Percentiles rank a stretch among this genome's conserved stretches.
Evolutionary conservation across 306 rosid genomes (phyloP).

Genomic region (Gillenia trifoliata): DNA sequence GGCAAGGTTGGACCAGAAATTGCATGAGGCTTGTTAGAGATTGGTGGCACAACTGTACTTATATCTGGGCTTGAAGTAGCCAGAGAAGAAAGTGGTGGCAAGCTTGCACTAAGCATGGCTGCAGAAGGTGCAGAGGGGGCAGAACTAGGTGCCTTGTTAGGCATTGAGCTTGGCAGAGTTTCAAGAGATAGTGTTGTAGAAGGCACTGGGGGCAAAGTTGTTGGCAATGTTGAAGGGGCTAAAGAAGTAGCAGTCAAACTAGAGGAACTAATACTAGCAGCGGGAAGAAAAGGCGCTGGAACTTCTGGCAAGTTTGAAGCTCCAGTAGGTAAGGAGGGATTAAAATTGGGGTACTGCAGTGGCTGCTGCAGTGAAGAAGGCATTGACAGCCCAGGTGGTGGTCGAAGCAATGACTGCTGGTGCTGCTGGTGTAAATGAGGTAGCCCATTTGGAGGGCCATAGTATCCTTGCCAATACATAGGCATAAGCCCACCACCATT

Average conservation of each 20-base stretch:
- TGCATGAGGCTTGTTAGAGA: conserved; percentile 46
- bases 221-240: conserved; percentile 31
- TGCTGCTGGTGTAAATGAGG: conserved; percentile 81
- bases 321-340: conserved; percentile 50
- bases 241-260: conserved; percentile 30
- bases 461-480: conserved; percentile 96
- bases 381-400: conserved; percentile 75
- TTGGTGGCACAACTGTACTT: conserved; percentile 35
- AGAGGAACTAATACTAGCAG: conserved; percentile 32
- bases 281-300: conserved; percentile 47
- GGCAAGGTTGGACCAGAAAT: conserved; percentile 47
- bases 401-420: conserved; percentile 76
- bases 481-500: conserved; percentile 81
- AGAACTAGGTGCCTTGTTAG: conserved; percentile 47
- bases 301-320: conserved; percentile 60
- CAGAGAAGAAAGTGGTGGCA: conserved; percentile 49
- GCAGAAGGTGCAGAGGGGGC: conserved; percentile 45
- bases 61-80: conserved; percentile 45
- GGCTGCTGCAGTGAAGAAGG: conserved; percentile 76
- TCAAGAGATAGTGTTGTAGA: conserved; percentile 51
- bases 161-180: conserved; percentile 36
- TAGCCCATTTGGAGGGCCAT: conserved; percentile 76
- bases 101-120: conserved; percentile 30
- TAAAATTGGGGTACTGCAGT: conserved; percentile 69
- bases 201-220: conserved; percentile 31